Evolutionary conservation across 129 eudicot species (phyloP).

Genomic region (Heracleum sosnowskyi): DNA sequence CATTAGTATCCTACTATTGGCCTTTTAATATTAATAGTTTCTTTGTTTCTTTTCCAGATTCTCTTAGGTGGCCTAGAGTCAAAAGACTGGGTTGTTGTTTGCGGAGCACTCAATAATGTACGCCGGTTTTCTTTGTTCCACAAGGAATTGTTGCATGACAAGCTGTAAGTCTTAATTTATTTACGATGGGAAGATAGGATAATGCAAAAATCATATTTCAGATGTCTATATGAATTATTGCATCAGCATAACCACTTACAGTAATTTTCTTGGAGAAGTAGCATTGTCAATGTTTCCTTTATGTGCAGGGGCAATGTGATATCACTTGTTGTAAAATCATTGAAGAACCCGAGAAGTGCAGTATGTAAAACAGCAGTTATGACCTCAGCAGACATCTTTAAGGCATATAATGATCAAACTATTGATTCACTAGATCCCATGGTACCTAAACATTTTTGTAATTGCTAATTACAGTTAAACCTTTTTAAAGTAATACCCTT

Average conservation of each 20-base stretch:
- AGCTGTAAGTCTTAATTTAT: conserved; percentile 36
- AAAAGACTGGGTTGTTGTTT: conserved; percentile 70
- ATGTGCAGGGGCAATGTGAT: conserved; percentile 55
- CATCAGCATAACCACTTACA: not conserved
- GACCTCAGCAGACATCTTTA: conserved; percentile 74
- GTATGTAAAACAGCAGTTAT: conserved; percentile 76
- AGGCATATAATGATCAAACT: conserved; percentile 55
- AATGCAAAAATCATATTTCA: not conserved
- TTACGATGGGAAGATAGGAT: not conserved
- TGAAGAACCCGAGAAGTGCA: conserved; percentile 93
- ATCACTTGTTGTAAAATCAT: conserved; percentile 55
- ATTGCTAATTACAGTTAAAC: not conserved
- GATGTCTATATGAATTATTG: not conserved
- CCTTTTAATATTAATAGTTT: not conserved
- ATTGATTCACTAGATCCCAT: conserved; percentile 64
- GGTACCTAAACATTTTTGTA: conserved; percentile 28
- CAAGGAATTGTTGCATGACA: conserved; percentile 51
- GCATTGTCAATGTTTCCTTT: conserved; percentile 7
- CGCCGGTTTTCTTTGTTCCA: conserved; percentile 60
- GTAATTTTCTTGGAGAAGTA: not conserved
- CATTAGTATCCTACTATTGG: not conserved
- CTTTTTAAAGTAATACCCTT: too few relatives aligned
- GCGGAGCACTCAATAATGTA: conserved; percentile 70
- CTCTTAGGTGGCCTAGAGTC: conserved; percentile 59
- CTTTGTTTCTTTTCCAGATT: conserved; percentile 30